Evolutionary conservation across 257 asterid species (phyloP).

Genomic region (Solanum chmielewskii): DNA sequence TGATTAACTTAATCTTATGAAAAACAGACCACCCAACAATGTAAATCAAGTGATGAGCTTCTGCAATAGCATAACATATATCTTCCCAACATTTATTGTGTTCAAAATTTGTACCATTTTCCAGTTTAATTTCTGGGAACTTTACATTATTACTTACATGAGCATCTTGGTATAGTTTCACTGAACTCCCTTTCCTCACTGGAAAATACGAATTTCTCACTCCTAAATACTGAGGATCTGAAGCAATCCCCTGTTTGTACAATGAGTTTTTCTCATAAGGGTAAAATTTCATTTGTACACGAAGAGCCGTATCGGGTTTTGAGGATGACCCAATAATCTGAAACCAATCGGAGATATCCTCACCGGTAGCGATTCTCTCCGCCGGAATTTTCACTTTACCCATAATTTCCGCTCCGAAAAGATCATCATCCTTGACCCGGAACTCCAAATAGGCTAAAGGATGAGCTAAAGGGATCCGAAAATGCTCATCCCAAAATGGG

Average conservation of each 20-base stretch:
- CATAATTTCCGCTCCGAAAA: conserved; percentile 56
- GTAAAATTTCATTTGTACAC: conserved; percentile 33
- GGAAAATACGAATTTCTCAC: conserved; percentile 69
- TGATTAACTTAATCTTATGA: conserved; percentile 55
- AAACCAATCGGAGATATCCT: conserved; percentile 44
- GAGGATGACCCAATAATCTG: conserved; percentile 21
- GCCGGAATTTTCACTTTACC: conserved; percentile 58
- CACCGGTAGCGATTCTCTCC: conserved; percentile 35
- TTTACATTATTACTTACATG: conserved; percentile 31
- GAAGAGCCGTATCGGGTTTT: conserved; percentile 40
- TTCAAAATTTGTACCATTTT: conserved; percentile 35
- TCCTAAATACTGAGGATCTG: conserved; percentile 45
- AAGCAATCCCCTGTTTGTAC: conserved; percentile 62
- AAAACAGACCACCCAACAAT: conserved; percentile 87
- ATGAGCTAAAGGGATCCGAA: conserved; percentile 59
- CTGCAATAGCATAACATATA: conserved; percentile 67
- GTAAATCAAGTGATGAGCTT: conserved; percentile 87
- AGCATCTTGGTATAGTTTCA: conserved; percentile 81
- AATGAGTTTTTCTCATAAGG: conserved; percentile 38
- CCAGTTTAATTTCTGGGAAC: conserved; percentile 48
- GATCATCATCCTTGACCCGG: conserved; percentile 67
- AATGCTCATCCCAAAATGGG: conserved; percentile 68
- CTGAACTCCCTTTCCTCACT: conserved; percentile 52
- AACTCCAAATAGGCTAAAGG: conserved; percentile 42
- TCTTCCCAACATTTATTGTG: conserved; percentile 80